These are phyloP conservation scores for Corchorus capsularis DNA, from an alignment of 345 rosid species.

Conservation along the genomic window DNA sequence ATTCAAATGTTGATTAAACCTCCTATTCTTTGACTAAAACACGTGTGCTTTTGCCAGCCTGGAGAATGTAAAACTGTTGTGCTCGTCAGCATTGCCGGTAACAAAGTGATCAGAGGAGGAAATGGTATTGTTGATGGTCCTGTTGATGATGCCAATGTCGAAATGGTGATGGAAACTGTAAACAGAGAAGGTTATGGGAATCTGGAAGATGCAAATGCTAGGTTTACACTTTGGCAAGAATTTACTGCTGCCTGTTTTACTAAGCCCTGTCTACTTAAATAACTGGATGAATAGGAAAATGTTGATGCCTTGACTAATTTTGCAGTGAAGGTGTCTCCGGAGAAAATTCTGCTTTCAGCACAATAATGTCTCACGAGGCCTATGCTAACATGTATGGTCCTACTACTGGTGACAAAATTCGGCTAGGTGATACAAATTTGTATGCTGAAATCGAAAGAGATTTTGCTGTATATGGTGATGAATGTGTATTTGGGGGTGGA, in stretches of 20 bases:
- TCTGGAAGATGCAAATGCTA: slow-evolving; percentile 62
- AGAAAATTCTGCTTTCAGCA: slow-evolving; percentile 55
- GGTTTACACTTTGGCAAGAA: slow-evolving; percentile 48
- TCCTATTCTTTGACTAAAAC: slow-evolving; percentile 8
- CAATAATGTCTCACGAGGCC: slow-evolving; percentile 55
- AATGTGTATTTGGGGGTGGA: slow-evolving; percentile 97
- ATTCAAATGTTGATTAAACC: slow-evolving; percentile 8
- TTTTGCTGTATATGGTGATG: slow-evolving; percentile 84
- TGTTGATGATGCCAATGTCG: slow-evolving; percentile 42
- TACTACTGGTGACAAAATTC: slow-evolving; percentile 83
- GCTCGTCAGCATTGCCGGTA: slow-evolving; percentile 86
- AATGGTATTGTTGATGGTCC: slow-evolving; percentile 72
- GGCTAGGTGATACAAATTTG: slow-evolving; percentile 86
- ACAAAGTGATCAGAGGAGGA: slow-evolving; percentile 82
- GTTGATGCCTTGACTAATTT: slow-evolving; percentile 31
- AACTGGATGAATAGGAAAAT: neutral
- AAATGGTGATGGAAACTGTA: slow-evolving; percentile 49
- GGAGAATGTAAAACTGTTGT: slow-evolving; percentile 78
- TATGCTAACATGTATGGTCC: slow-evolving; percentile 96
- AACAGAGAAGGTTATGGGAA: slow-evolving; percentile 44
- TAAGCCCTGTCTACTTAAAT: neutral
- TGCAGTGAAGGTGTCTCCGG: slow-evolving; percentile 76
- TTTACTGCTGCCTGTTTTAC: slow-evolving; percentile 28
- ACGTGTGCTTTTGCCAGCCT: slow-evolving; percentile 55
- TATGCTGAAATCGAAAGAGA: slow-evolving; percentile 88